phyloP scores from a whole-genome alignment of 345 rosid species.

The Abelmoschus esculentus region DNA sequence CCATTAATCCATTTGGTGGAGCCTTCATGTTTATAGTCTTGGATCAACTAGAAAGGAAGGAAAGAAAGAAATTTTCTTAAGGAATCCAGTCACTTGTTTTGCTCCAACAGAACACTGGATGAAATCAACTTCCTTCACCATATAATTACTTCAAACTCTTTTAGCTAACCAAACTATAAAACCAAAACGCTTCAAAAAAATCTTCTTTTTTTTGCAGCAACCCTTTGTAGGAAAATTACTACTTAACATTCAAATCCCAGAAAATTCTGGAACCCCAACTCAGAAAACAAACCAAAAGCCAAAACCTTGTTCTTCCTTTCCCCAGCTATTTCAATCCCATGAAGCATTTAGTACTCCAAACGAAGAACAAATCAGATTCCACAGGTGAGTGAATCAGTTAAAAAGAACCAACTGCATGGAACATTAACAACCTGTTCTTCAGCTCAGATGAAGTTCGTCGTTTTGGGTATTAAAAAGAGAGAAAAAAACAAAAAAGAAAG shows the following conservation, averaged over 20 bases:
- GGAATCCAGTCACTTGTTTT: constrained; percentile 15
- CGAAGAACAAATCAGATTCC: not conserved
- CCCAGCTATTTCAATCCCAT: no score
- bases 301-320: not conserved
- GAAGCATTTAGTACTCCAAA: not conserved
- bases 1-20: constrained; percentile 67
- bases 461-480: not conserved
- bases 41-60: not conserved
- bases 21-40: constrained; percentile 61
- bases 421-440: not conserved
- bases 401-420: not conserved
- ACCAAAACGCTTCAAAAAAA: not conserved
- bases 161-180: no score
- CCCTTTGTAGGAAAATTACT: not conserved
- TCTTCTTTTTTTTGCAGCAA: constrained; percentile 20
- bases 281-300: not conserved
- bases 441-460: not conserved
- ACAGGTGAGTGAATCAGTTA: not conserved
- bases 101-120: not conserved
- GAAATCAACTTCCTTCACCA: constrained; percentile 11
- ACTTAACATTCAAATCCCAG: not conserved
- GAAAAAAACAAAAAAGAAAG: constrained; percentile 1
- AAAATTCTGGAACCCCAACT: constrained; percentile 7
- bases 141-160: constrained; percentile 2
- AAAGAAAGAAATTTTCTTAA: not conserved